Evolutionary conservation across 2,329 filamentous ascomycete species (phyloP), one percentile per base, ranked within the genome.

Genomic region (Aspergillus sojae): DNA sequence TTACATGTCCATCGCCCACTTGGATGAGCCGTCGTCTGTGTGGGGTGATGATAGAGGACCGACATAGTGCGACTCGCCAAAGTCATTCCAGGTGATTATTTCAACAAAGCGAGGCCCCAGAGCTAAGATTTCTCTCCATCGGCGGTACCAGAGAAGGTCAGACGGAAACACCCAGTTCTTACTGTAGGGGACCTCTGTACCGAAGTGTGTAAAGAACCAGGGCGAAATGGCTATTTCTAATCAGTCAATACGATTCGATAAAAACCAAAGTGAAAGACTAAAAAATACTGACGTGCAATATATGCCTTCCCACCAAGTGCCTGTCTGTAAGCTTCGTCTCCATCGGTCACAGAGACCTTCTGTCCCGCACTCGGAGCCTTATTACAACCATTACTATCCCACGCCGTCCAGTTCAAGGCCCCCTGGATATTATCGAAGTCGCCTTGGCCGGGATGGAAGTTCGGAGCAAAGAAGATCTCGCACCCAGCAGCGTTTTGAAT

Each of bases 51-150:
- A 58, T n/a, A 84, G 71, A 1, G 83, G 84, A 0, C 82, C 83
- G 11, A 85, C 77, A 68, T 86, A 86, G 69, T 87, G 84, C 5
- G 80, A 83, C 67, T 86, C 85, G 39, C 85, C 85, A 56, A 82
- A 86, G 69, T 87, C 81, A 46, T 83, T 82, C 81, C 80, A 83
- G 1, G 79, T 79, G 5, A 82, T 70, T 46, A 82, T 81, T 60
- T 83, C 77, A 5, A 86, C 72, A 62, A 84, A 85, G 7, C 80
- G 77, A 7, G 84, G 83, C 19, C 79, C 72, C 30, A 83, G 63
- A 3, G 70, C 65, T 9, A 84, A 64, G 19, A 85, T 75, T 57
- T 81, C 67, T 3, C 70, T 65, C 79, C 79, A 81, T 19, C 79
- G 77, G 6, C 79, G 65, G 32, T 75, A 78, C 81, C 81, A 84